A percentile compares a stretch with the other conserved stretches of the same genome.
These are phyloP conservation scores for Diplodia corticola DNA, from an alignment of 2,329 filamentous ascomycete species.

Conservation along the genomic window DNA sequence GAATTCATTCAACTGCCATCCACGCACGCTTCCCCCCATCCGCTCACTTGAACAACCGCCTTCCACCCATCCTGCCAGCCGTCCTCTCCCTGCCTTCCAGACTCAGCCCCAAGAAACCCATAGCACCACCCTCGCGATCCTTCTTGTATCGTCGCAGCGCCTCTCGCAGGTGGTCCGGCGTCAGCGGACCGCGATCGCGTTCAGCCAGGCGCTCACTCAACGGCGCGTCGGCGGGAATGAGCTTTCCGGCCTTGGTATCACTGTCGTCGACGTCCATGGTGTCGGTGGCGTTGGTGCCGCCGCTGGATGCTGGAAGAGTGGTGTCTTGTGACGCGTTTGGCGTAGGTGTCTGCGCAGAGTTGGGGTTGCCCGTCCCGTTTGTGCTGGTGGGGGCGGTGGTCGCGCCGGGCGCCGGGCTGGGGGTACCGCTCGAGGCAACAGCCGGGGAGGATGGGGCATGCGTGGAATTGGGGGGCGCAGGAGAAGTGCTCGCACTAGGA, in stretches of 20 bases:
- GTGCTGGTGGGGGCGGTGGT: not conserved
- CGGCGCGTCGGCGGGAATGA: conserved; percentile 10
- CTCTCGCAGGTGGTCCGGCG: conserved; percentile 74
- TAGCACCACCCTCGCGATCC: conserved; percentile 62
- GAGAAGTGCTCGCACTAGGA: conserved; percentile 5
- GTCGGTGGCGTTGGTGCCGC: not conserved
- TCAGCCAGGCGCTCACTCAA: conserved; percentile 29
- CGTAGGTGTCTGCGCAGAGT: not conserved
- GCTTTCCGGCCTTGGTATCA: not conserved
- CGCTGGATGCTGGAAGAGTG: not conserved
- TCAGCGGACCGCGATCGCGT: conserved; percentile 57
- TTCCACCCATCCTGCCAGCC: conserved; percentile 47
- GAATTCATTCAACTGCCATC: not conserved
- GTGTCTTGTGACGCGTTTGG: conserved; percentile 4
- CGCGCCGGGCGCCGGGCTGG: not conserved
- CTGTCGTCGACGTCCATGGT: not conserved
- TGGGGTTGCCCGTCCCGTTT: not conserved
- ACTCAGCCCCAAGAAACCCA: conserved; percentile 53
- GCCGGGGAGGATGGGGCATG: not conserved
- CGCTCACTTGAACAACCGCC: conserved; percentile 46
- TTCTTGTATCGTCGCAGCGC: conserved; percentile 68
- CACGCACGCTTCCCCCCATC: not conserved
- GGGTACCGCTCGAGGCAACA: not conserved
- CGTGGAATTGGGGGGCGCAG: not conserved
- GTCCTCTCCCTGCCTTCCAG: conserved; percentile 49